These are phyloP conservation scores for Hypoxylon sp. DNA, from an alignment of 2,329 filamentous ascomycete species.

Conservation along the genomic window DNA sequence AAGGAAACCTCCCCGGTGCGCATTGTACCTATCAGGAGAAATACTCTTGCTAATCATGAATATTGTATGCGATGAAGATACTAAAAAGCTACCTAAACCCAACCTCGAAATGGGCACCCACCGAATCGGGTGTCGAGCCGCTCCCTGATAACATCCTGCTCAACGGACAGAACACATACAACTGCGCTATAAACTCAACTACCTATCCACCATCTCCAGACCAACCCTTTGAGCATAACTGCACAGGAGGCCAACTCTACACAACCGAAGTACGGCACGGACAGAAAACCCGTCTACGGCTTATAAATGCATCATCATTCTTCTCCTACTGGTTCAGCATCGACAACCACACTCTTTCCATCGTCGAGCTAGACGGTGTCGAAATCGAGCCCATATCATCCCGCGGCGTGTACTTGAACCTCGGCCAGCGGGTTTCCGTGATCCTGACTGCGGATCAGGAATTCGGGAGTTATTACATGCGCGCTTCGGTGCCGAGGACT, in stretches of 20 bases:
- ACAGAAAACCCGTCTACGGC: slow-evolving; percentile 46
- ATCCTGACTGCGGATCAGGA: slow-evolving; percentile 47
- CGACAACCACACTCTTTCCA: slow-evolving; percentile 49
- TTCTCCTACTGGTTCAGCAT: slow-evolving; percentile 51
- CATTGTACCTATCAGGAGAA: background rate
- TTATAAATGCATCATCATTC: slow-evolving; percentile 53
- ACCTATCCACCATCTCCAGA: slow-evolving; percentile 38
- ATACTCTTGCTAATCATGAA: background rate
- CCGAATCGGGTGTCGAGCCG: slow-evolving; percentile 51
- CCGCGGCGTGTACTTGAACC: slow-evolving; percentile 50
- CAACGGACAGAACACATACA: slow-evolving; percentile 50
- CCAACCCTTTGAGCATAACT: slow-evolving; percentile 26
- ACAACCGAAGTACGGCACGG: slow-evolving; percentile 44
- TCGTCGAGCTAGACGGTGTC: slow-evolving; percentile 53
- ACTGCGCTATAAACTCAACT: slow-evolving; percentile 46
- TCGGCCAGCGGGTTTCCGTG: slow-evolving; percentile 52
- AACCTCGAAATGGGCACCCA: slow-evolving; percentile 48
- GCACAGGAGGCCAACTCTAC: slow-evolving; percentile 47
- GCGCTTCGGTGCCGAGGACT: slow-evolving; percentile 47
- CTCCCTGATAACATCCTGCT: slow-evolving; percentile 52
- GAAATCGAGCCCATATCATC: slow-evolving; percentile 48
- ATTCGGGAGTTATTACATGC: slow-evolving; percentile 48
- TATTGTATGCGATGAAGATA: slow-evolving; percentile 31
- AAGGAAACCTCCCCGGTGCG: slow-evolving; percentile 12
- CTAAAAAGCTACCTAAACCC: slow-evolving; percentile 47